phyloP scores from a whole-genome alignment of 352 stramenopile genomes.

The Phytophthora chlamydospora region DNA sequence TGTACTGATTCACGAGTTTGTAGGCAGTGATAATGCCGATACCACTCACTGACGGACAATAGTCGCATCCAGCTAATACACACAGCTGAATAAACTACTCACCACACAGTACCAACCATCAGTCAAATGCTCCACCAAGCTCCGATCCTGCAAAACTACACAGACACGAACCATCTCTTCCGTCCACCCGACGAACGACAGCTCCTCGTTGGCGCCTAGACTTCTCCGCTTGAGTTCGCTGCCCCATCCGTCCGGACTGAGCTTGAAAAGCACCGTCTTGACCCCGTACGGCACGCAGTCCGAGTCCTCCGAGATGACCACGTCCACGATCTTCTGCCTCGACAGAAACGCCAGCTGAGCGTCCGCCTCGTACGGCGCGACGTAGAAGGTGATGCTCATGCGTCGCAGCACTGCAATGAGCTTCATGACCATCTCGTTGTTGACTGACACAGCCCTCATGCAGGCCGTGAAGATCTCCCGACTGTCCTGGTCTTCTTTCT shows the following conservation, averaged over 20 bases:
- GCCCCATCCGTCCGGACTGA: conserved; percentile 86
- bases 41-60: conserved; percentile 75
- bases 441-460: conserved; percentile 63
- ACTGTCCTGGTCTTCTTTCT: conserved; percentile 29
- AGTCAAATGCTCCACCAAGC: background rate
- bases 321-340: conserved; percentile 87
- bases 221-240: conserved; percentile 87
- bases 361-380: conserved; percentile 97
- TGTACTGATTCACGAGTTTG: conserved; percentile 64
- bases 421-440: conserved; percentile 78
- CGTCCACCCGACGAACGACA: conserved; percentile 85
- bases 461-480: conserved; percentile 38
- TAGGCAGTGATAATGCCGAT: conserved; percentile 89
- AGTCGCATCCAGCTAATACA: conserved; percentile 90
- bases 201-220: conserved; percentile 79
- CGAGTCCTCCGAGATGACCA: conserved; percentile 97
- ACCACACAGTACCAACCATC: background rate
- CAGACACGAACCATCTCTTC: conserved; percentile 77
- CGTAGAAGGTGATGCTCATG: conserved; percentile 91
- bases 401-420: conserved; percentile 64
- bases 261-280: conserved; percentile 93
- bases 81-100: conserved; percentile 82
- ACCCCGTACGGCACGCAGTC: conserved; percentile 96
- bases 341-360: conserved; percentile 96
- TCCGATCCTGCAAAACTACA: background rate